Conservation (phyloP, 108 stramenopile species). For the Cyclotella choctawhatcheeana region DNA sequence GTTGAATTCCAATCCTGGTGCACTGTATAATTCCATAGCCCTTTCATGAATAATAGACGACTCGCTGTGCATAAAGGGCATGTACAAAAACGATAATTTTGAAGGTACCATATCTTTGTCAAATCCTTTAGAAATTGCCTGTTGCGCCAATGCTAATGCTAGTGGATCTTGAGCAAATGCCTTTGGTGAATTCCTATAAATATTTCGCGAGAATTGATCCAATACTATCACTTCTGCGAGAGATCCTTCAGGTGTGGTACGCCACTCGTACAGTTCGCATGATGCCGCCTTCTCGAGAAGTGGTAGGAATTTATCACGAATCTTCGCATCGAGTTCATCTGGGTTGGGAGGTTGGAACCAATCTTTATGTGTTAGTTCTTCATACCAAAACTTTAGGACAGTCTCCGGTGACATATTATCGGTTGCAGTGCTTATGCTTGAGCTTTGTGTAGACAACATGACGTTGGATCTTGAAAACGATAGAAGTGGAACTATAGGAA, state of each 20-base stretch:
- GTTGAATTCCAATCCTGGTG: slow-evolving; percentile 5
- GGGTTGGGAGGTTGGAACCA: slow-evolving; percentile 14
- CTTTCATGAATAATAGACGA: slow-evolving; percentile 35
- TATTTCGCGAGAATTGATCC: slow-evolving; percentile 74
- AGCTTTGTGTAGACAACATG: neutral
- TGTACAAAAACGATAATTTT: slow-evolving; percentile 35
- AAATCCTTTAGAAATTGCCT: slow-evolving; percentile 25
- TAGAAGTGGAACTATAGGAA: neutral
- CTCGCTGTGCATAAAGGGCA: slow-evolving; percentile 70
- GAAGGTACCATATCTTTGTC: slow-evolving; percentile 3
- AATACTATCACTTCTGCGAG: slow-evolving; percentile 61
- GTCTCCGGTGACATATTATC: neutral
- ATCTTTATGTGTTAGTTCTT: slow-evolving; percentile 17
- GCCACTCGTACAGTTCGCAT: slow-evolving; percentile 17
- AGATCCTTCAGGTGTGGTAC: slow-evolving; percentile 34
- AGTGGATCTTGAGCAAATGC: slow-evolving; percentile 66
- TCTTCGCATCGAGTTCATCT: slow-evolving; percentile 14
- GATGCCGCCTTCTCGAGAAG: slow-evolving; percentile 6
- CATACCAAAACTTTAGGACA: slow-evolving; percentile 32
- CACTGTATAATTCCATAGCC: slow-evolving; percentile 12
- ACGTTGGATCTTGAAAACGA: neutral
- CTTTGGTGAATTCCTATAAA: slow-evolving; percentile 65
- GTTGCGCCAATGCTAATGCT: slow-evolving; percentile 24
- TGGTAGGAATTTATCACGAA: neutral
- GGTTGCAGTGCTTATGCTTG: neutral